These are phyloP conservation scores for Oxytropis ochrocephala DNA, from an alignment of 306 rosid species.

Conservation along the genomic window DNA sequence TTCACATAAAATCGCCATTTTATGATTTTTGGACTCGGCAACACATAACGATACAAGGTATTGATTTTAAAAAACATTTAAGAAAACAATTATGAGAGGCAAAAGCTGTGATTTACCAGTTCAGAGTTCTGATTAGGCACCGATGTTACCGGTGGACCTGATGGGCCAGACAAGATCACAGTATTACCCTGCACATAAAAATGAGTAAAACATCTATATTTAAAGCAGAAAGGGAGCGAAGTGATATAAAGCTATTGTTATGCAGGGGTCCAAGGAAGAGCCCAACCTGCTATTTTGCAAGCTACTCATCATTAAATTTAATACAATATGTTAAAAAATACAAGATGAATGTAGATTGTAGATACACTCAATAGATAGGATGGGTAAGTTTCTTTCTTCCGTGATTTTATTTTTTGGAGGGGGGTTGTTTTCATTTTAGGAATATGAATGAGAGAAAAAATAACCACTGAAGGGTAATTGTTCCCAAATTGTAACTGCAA, in stretches of 20 bases:
- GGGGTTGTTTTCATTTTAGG: not conserved
- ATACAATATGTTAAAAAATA: not conserved
- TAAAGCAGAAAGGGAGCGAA: not conserved
- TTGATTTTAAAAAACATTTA: not conserved
- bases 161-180: slow-evolving; percentile 91
- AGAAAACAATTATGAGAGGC: not conserved
- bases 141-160: slow-evolving; percentile 95
- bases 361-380: not conserved
- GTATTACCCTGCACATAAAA: slow-evolving; percentile 75
- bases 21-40: not conserved
- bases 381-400: not conserved
- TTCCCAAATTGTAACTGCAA: not conserved
- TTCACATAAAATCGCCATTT: not conserved
- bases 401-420: not conserved
- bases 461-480: not conserved
- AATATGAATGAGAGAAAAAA: not conserved
- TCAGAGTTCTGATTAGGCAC: slow-evolving; percentile 95
- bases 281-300: not conserved
- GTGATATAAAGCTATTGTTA: not conserved
- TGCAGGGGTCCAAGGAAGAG: slow-evolving; percentile 2
- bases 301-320: not conserved
- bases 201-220: slow-evolving; percentile 6
- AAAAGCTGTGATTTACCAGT: slow-evolving; percentile 48
- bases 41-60: not conserved
- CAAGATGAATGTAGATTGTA: slow-evolving; percentile 2